Base-by-base conservation (phyloP, 176 grass and related monocot genomes). In the Aegilops umbellulata region DNA sequence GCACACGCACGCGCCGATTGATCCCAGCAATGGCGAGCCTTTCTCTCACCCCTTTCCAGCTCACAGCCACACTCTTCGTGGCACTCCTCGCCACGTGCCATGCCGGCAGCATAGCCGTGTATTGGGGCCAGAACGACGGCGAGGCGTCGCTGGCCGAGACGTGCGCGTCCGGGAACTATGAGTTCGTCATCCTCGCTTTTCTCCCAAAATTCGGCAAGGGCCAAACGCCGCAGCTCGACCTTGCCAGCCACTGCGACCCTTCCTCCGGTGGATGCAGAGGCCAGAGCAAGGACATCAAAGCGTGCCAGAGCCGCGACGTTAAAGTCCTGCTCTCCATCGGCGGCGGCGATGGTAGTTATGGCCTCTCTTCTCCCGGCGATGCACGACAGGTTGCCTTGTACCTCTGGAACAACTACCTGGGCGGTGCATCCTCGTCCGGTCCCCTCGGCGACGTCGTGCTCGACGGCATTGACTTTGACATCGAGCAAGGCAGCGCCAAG, bases 301-400 rank as follows among this genome's bases (percentile, higher is more conserved):
- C 74, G 8, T 95, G 94, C 75, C 94, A 91, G 62, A 7, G 84
- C n/a, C 79, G 22, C 4, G 91, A 89, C 13, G 46, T 93, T 27
- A 95, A 94, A 86, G 94, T 97, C 39, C 70, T 97, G 1, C 92
- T 96, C 39, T 96, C 94, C 7, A 81, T 96, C 70, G 94, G 91
- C 19, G 94, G 91, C 41, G 89, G 60, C 24, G 63, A 65, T 5
- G 82, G 89, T 8, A 93, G 79, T 79, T 93, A 96, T 64, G 65
- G 80, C 46, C 87, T 96, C 2, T 57, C 78, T 10, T 96, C 94
- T 16, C 16, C 79, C 3, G 63, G 23, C 0, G 89, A 97, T n/a
- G 90, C 94, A 0, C 67, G 74, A 9, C 62, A 69, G 27, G 86
- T 95, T 17, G 91, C 91, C 19, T 36, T 79, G 8, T 93, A 95